Conservation (phyloP, 768 basidiomycete genomes). For the Mrakia blollopis region DNA sequence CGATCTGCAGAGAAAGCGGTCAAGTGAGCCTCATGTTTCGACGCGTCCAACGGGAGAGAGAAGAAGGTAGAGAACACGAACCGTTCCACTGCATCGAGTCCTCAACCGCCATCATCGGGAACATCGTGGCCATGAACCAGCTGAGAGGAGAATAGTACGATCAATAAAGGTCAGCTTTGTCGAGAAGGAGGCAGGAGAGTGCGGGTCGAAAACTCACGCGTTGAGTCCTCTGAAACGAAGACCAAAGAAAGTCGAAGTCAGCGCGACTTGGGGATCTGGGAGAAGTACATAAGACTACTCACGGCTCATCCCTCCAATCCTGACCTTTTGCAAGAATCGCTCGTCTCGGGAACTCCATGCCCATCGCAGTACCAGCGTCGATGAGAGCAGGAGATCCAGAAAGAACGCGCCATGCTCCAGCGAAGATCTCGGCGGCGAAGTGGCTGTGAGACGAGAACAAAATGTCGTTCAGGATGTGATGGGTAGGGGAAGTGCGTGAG, state of each 20-base stretch:
- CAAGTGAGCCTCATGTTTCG: neutral
- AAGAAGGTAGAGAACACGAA: neutral
- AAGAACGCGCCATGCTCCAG: slow-evolving; percentile 32
- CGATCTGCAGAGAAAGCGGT: slow-evolving; percentile 18
- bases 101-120: slow-evolving; percentile 32
- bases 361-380: slow-evolving; percentile 17
- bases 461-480: neutral
- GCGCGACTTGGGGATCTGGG: neutral
- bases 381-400: slow-evolving; percentile 12
- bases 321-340: slow-evolving; percentile 29
- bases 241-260: neutral
- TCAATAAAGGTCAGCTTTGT: neutral
- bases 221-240: slow-evolving; percentile 16
- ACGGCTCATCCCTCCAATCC: slow-evolving; percentile 32
- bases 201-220: slow-evolving; percentile 10
- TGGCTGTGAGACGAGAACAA: slow-evolving; percentile 7
- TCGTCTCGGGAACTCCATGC: slow-evolving; percentile 30
- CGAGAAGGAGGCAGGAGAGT: neutral
- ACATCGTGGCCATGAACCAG: slow-evolving; percentile 32
- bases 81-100: slow-evolving; percentile 33
- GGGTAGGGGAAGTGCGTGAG: too few species aligned
- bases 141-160: neutral
- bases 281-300: neutral
- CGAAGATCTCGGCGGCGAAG: slow-evolving; percentile 32
- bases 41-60: neutral